phyloP scores from a whole-genome alignment of 805 yeast species.

The Priceomyces carsonii region DNA sequence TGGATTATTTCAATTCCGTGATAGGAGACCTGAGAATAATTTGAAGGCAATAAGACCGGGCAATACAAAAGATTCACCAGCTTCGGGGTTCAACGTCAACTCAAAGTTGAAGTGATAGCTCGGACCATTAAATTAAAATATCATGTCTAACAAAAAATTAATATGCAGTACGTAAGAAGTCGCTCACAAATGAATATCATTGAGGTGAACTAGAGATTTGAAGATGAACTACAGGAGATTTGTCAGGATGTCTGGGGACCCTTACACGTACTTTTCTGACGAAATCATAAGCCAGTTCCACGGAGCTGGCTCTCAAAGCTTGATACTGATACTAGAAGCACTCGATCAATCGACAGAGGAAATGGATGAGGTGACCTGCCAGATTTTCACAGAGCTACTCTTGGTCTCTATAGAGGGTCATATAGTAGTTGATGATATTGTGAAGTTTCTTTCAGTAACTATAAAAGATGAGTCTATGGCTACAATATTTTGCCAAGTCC shows the following conservation, averaged over 20 bases:
- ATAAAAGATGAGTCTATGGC: constrained; percentile 35
- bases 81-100: no score
- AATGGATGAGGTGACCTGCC: constrained; percentile 19
- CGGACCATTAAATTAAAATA: no score
- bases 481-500: constrained; percentile 35
- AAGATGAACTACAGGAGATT: no score
- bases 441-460: constrained; percentile 24
- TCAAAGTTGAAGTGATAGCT: no score
- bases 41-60: no score
- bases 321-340: constrained; percentile 30
- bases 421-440: constrained; percentile 14
- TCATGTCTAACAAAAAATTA: no score
- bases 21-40: no score
- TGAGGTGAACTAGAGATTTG: no score
- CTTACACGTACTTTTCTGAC: constrained; percentile 26
- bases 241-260: constrained; percentile 11
- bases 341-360: constrained; percentile 19
- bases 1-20: no score
- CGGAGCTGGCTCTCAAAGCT: constrained; percentile 31
- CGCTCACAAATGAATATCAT: no score
- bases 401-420: constrained; percentile 23
- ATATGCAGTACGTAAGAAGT: no score
- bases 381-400: constrained; percentile 34
- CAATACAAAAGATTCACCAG: no score
- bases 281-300: constrained; percentile 32